Conservation (phyloP, 805 yeast species). For the Dipodascus geniculatus region DNA sequence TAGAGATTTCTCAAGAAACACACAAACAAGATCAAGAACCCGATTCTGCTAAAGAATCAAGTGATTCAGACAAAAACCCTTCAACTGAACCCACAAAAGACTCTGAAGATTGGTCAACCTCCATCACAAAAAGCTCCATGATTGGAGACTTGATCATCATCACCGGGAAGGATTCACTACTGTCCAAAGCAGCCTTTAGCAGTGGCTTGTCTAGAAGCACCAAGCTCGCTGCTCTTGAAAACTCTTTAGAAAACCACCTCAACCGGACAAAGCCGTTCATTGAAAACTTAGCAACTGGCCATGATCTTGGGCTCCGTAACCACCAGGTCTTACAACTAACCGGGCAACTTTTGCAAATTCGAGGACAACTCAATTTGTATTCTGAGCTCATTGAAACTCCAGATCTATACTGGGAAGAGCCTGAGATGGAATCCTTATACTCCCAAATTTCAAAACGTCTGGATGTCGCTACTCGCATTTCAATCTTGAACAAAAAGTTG, state of each 20-base stretch:
- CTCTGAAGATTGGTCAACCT: conserved; percentile 12
- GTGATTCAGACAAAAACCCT: neutral
- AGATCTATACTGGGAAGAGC: conserved; percentile 88
- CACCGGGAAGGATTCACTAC: conserved; percentile 35
- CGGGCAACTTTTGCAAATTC: conserved; percentile 59
- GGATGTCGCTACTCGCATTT: conserved; percentile 68
- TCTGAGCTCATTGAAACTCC: conserved; percentile 88
- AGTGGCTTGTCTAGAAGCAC: conserved; percentile 83
- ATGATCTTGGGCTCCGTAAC: conserved; percentile 32
- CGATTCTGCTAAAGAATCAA: neutral
- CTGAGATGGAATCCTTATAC: conserved; percentile 68
- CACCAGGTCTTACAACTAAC: conserved; percentile 53
- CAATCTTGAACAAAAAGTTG: conserved; percentile 69
- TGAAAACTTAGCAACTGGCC: conserved; percentile 53
- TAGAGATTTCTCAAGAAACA: conserved; percentile 31
- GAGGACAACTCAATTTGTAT: conserved; percentile 77
- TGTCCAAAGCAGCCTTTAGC: conserved; percentile 82
- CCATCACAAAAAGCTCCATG: conserved; percentile 29
- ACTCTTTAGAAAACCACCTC: conserved; percentile 58
- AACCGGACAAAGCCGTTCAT: conserved; percentile 50
- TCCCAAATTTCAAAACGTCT: conserved; percentile 55
- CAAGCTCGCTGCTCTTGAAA: conserved; percentile 68
- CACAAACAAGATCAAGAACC: conserved; percentile 3
- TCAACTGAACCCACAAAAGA: neutral
- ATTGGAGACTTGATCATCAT: conserved; percentile 63